Evolutionary conservation across 2,329 filamentous ascomycete genomes (phyloP).

Genomic region (Ceratocystis huliohia): DNA sequence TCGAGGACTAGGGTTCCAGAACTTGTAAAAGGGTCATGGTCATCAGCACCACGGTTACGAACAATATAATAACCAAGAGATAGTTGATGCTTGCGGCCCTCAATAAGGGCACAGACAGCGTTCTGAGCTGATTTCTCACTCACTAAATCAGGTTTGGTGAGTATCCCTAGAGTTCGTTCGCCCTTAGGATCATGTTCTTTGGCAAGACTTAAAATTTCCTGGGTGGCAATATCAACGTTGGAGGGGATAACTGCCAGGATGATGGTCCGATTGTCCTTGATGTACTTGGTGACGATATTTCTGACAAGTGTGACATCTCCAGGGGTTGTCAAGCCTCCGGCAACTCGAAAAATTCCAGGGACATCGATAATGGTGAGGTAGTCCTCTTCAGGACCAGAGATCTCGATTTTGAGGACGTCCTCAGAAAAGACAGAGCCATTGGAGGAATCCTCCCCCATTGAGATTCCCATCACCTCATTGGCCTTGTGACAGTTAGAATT

Average conservation of each 20-base stretch:
- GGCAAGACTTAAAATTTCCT: constrained; percentile 28
- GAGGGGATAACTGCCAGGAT: constrained; percentile 35
- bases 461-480: constrained; percentile 14
- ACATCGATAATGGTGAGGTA: constrained; percentile 37
- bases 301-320: constrained; percentile 28
- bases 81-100: constrained; percentile 21
- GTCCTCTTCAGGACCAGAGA: constrained; percentile 23
- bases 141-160: constrained; percentile 33
- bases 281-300: constrained; percentile 31
- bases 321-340: constrained; percentile 28
- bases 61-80: constrained; percentile 24
- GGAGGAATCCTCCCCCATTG: constrained; percentile 21
- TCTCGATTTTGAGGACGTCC: constrained; percentile 25
- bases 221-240: constrained; percentile 30
- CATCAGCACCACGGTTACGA: constrained; percentile 24
- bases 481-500: constrained; percentile 3
- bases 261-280: constrained; percentile 32
- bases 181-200: constrained; percentile 27
- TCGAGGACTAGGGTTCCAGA: constrained; percentile 23
- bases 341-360: constrained; percentile 32
- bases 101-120: constrained; percentile 21
- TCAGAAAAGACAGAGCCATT: constrained; percentile 22
- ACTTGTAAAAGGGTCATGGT: constrained; percentile 1
- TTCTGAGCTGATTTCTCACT: constrained; percentile 22
- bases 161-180: constrained; percentile 32